A percentile compares a stretch with the other conserved stretches of the same genome.
Conservation (phyloP, 805 yeast genomes). For the Zygosaccharomyces siamensis region DNA sequence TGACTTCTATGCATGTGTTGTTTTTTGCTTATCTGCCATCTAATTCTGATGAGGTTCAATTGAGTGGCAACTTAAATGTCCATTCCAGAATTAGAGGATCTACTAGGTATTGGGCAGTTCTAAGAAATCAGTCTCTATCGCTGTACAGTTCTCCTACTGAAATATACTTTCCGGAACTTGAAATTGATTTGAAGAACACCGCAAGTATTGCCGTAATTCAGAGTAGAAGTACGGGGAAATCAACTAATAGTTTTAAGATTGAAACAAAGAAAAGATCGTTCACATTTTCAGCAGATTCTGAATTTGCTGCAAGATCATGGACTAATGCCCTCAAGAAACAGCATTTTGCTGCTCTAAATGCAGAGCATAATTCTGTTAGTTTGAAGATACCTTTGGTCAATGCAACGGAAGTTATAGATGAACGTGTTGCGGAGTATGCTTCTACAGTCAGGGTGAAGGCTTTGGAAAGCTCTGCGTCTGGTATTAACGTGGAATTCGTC, state of each 20-base stretch:
- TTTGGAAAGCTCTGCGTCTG: slow-evolving; percentile 48
- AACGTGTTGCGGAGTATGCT: slow-evolving; percentile 51
- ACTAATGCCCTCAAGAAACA: slow-evolving; percentile 66
- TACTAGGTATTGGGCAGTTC: slow-evolving; percentile 71
- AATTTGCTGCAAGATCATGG: slow-evolving; percentile 76
- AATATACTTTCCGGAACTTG: slow-evolving; percentile 74
- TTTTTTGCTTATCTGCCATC: slow-evolving; percentile 79
- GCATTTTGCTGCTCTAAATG: slow-evolving; percentile 66
- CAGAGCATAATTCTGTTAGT: slow-evolving; percentile 61
- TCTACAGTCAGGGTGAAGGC: slow-evolving; percentile 58
- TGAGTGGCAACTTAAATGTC: slow-evolving; percentile 49
- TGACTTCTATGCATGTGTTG: slow-evolving; percentile 59
- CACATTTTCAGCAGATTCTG: slow-evolving; percentile 67
- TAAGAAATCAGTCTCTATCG: slow-evolving; percentile 63
- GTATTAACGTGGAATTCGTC: slow-evolving; percentile 61
- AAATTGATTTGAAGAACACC: slow-evolving; percentile 67
- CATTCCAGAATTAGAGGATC: slow-evolving; percentile 29
- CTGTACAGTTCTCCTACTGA: slow-evolving; percentile 70
- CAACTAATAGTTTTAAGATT: slow-evolving; percentile 50
- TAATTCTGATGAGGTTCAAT: slow-evolving; percentile 35
- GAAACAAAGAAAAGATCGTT: slow-evolving; percentile 54
- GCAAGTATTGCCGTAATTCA: slow-evolving; percentile 49
- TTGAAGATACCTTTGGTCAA: slow-evolving; percentile 71
- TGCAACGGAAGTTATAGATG: slow-evolving; percentile 56
- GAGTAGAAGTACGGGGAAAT: slow-evolving; percentile 6